Base-by-base conservation (phyloP, 2,329 filamentous ascomycete genomes). In the Myrmaecium sp. region DNA sequence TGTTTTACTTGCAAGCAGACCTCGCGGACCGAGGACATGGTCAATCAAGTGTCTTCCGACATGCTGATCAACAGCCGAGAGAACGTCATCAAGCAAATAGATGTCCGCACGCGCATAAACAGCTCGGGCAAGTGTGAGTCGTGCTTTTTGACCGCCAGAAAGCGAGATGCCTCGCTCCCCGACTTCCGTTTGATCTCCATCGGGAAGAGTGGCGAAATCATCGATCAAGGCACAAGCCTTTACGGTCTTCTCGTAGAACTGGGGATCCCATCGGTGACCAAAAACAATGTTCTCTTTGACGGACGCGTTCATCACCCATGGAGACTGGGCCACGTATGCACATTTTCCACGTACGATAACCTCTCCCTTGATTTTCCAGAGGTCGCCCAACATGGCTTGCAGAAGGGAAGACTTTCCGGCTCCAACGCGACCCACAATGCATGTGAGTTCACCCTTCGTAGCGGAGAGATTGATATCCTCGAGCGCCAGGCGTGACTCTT, bases 211-310 rank as follows among this genome's bases (percentile, higher is more conserved):
- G 24, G 74, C 69, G 53, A 98, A 94, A 47, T 98, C 89, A 38
- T 94, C 84, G 5, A 76, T 46, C 17, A 98, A 62, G 23, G 89
- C 89, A 49, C 91, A 98, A 21, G 89, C 86, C 46, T 81, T 74
- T 26, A 98, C 64, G 1, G 86, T 94, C 43, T 79, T 74, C 30
- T 95, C 81, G 54, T 98, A 98, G 52, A 98, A 98, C 16, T 75
- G 67, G 4, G 84, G 74, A 51, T 98, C 86, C 62, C 79, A 94
- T 24, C 81, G 74, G 54, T 98, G 83, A 2, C 89, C 89, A 44
- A 98, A 98, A 4, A 94, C 64, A 39, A 98, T 93, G 46, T 98
- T 98, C 46, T 98, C 89, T 41, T 83, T 81, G 30, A 98, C 84
- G 16, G 80, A 92, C 6, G 89, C 89, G 46, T 98, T 98, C 74